Evolutionary conservation across 1,139 yeast genomes (phyloP), one percentile per base, ranked within the genome.

Genomic region (Hanseniaspora sp.): DNA sequence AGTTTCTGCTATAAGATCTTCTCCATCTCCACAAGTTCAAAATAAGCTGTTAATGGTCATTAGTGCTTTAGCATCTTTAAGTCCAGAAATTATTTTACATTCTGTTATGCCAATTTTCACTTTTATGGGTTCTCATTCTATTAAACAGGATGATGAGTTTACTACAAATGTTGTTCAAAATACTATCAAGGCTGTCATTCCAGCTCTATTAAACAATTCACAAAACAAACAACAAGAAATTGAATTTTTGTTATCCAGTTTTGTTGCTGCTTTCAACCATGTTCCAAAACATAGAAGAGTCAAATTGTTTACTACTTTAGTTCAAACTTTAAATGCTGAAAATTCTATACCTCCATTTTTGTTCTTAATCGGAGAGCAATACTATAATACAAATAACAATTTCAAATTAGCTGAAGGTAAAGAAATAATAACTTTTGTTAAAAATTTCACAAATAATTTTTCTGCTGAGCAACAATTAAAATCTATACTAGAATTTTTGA

Each of bases 71-170:
- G 97, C 97, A 0, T 74, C 88, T 0, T 71, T 90, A 56, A 87
- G 92, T 17, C 96, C 98, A 8, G 97, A 92, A 65, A 79, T 85
- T 42, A 88, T 92, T 40, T 74, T 94, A 59, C 97, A 94, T 70
- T 86, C 96, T 3, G 95, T 94, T 13, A 92, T 92, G 99, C 98
- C 99, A 18, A 90, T 92, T 55, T 92, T 92, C 72, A 94, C 98
- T 0, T 94, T 92, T 64, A 92, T 92, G 98, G 99, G 99, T 56
- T 95, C 97, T 34, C 95, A 88, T 63, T 88, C 97, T 12, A 79
- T 94, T 53, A 83, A 96, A 64, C 96, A 92, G 71, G 98, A 92
- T 68, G 97, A 92, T 67, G 96, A 88, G 64, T 90, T 86, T 66
- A 86, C 96, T 1, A 85, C 85, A 46, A 84, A 86, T 59, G 96